phyloP scores from a whole-genome alignment of 169 alveolate species.

The Eimeria tenella region DNA sequence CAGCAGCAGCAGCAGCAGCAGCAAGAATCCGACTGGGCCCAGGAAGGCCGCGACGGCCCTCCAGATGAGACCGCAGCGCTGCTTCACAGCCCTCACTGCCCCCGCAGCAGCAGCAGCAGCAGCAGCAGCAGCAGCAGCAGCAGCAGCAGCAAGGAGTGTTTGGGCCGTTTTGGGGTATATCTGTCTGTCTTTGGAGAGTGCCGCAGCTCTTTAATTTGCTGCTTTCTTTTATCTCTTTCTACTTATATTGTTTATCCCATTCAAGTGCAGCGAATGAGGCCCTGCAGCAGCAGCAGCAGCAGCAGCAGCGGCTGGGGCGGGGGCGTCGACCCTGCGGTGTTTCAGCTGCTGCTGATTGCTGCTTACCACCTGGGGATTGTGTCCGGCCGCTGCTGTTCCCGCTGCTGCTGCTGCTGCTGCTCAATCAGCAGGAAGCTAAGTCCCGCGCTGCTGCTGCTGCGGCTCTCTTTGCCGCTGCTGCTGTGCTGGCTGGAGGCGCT shows the following conservation, averaged over 20 bases:
- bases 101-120: conserved; percentile 19
- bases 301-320: background rate
- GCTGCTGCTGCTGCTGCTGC: conserved; percentile 65
- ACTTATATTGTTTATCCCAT: conserved; percentile 66
- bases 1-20: background rate
- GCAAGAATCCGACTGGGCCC: background rate
- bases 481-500: conserved; percentile 43
- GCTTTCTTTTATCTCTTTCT: conserved; percentile 53
- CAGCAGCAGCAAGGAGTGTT: background rate
- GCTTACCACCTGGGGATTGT: conserved; percentile 62
- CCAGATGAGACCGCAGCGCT: background rate
- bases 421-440: conserved; percentile 11
- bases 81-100: background rate
- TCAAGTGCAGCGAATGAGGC: conserved; percentile 39
- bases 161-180: background rate
- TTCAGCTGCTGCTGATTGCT: conserved; percentile 68
- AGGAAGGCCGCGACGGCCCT: background rate
- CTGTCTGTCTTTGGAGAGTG: background rate
- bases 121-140: conserved; percentile 26
- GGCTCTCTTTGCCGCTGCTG: conserved; percentile 50
- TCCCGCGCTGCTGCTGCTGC: conserved; percentile 60
- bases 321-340: conserved; percentile 44
- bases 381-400: conserved; percentile 60
- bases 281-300: conserved; percentile 13
- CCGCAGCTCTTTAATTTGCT: conserved; percentile 40